Evolutionary conservation across 768 basidiomycete species (phyloP).

Genomic region (Hygrocybe punicea): DNA sequence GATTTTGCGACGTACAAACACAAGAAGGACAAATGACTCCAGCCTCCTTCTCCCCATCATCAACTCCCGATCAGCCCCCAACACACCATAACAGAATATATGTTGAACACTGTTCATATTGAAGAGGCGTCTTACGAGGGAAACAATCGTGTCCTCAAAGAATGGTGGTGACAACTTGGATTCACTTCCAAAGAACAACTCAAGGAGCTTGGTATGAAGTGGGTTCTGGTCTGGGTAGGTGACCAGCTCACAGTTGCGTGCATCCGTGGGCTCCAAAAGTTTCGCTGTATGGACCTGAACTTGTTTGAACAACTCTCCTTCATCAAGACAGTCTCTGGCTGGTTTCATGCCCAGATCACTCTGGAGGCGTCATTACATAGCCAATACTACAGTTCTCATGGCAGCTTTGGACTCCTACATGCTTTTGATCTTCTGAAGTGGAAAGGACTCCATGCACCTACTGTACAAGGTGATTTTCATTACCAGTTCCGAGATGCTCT

Average conservation of each 20-base stretch:
- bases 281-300: conserved; percentile 35
- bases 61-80: conserved; percentile 13
- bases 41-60: neutral
- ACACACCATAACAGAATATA: conserved; percentile 30
- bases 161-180: conserved; percentile 32
- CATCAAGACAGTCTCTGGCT: conserved; percentile 33
- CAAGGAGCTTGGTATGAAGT: too few relatives aligned
- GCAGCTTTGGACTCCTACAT: conserved; percentile 24
- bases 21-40: neutral
- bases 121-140: conserved; percentile 41
- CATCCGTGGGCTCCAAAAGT: conserved; percentile 37
- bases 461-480: conserved; percentile 32
- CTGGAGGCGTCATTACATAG: conserved; percentile 39
- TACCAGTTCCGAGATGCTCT: conserved; percentile 37
- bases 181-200: conserved; percentile 16
- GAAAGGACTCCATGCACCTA: conserved; percentile 24
- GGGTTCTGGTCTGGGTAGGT: too few relatives aligned
- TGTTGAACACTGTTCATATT: conserved; percentile 35
- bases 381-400: conserved; percentile 37
- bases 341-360: conserved; percentile 43
- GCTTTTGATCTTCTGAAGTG: conserved; percentile 30
- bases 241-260: conserved; percentile 39
- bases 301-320: conserved; percentile 39
- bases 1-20: neutral
- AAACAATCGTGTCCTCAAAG: conserved; percentile 26